Evolutionary conservation across 192 early-diverging fungal genomes (phyloP).

Genomic region (Backusella australiensis): DNA sequence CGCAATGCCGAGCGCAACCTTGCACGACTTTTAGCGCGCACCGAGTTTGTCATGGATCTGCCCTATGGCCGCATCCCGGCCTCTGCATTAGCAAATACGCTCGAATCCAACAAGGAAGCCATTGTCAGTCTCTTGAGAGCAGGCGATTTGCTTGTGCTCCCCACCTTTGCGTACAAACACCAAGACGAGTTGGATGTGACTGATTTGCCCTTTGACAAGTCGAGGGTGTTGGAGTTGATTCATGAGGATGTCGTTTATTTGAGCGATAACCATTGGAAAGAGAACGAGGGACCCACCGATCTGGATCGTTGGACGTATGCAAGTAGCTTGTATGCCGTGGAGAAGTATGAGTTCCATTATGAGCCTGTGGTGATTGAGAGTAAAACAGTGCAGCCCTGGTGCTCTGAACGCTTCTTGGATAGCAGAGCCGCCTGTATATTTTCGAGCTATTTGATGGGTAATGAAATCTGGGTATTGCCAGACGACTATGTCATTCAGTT

Average conservation of each 20-base stretch:
- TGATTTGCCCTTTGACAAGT: slow-evolving; percentile 35
- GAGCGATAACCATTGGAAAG: slow-evolving; percentile 54
- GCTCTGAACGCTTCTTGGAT: slow-evolving; percentile 56
- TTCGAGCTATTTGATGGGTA: slow-evolving; percentile 48
- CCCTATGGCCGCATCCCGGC: slow-evolving; percentile 43
- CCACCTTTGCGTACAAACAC: slow-evolving; percentile 45
- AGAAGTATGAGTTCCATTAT: slow-evolving; percentile 60
- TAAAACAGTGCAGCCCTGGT: slow-evolving; percentile 49
- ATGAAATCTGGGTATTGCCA: slow-evolving; percentile 56
- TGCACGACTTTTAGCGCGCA: slow-evolving; percentile 50
- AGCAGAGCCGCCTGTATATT: slow-evolving; percentile 54
- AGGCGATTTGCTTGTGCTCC: slow-evolving; percentile 51
- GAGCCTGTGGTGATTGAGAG: slow-evolving; percentile 51
- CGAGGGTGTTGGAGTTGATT: slow-evolving; percentile 30
- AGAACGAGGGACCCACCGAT: slow-evolving; percentile 48
- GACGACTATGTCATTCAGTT: slow-evolving; percentile 45
- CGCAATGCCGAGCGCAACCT: slow-evolving; percentile 53
- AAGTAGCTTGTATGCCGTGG: slow-evolving; percentile 38
- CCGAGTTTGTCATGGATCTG: slow-evolving; percentile 48
- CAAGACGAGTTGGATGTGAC: neutral
- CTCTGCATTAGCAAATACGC: slow-evolving; percentile 29
- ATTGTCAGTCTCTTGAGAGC: slow-evolving; percentile 37
- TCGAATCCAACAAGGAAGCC: slow-evolving; percentile 35
- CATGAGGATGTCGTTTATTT: slow-evolving; percentile 34
- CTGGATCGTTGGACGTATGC: slow-evolving; percentile 43